phyloP scores from a whole-genome alignment of 2,329 filamentous ascomycete genomes.

The Sphaerostilbella broomeana region DNA sequence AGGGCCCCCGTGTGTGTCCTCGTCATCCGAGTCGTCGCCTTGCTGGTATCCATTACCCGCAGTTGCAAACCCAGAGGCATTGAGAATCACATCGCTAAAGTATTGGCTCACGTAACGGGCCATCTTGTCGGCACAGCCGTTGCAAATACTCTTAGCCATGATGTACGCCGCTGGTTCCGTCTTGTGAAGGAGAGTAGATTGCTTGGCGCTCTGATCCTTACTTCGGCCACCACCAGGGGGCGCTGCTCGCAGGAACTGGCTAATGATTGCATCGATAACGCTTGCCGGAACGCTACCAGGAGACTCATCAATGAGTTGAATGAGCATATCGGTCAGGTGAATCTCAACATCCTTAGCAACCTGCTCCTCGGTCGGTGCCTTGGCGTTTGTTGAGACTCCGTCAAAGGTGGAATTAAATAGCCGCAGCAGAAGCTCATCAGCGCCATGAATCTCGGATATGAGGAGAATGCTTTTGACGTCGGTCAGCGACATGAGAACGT shows the following conservation, averaged over 20 bases:
- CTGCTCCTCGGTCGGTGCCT: conserved; percentile 68
- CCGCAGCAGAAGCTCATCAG: conserved; percentile 69
- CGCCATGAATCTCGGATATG: conserved; percentile 77
- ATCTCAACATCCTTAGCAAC: conserved; percentile 91
- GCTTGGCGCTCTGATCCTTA: conserved; percentile 63
- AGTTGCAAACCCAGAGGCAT: conserved; percentile 60
- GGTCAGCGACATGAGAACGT: conserved; percentile 79
- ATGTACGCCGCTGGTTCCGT: conserved; percentile 89
- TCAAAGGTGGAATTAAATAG: conserved; percentile 91
- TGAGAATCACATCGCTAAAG: conserved; percentile 93
- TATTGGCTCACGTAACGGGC: conserved; percentile 89
- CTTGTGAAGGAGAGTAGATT: conserved; percentile 77
- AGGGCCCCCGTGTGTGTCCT: conserved; percentile 53
- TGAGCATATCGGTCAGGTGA: conserved; percentile 80
- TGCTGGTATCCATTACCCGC: conserved; percentile 52
- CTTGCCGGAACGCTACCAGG: conserved; percentile 63
- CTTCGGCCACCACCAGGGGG: conserved; percentile 58
- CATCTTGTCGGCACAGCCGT: conserved; percentile 87
- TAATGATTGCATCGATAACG: conserved; percentile 87
- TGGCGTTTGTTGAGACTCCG: conserved; percentile 73
- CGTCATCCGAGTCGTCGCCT: conserved; percentile 58
- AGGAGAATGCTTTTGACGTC: conserved; percentile 94
- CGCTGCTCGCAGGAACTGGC: conserved; percentile 87
- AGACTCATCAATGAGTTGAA: conserved; percentile 81
- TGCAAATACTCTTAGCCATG: conserved; percentile 93